phyloP scores from a whole-genome alignment of 805 yeast species.

The Grigorovia transvaalensis region DNA sequence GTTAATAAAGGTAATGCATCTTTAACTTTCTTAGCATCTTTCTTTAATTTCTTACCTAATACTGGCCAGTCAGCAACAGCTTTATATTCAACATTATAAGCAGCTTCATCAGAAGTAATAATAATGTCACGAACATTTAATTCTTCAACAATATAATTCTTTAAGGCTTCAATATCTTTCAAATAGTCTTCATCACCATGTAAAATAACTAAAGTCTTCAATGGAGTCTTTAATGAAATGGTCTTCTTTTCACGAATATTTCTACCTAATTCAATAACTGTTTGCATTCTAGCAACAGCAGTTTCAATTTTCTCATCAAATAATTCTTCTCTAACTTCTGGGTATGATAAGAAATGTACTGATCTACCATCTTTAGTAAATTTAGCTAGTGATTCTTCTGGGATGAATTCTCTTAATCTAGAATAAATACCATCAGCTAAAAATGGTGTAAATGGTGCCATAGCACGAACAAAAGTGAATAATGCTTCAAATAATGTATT shows the following conservation, averaged over 20 bases:
- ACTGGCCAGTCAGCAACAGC: constrained; percentile 99
- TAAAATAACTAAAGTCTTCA: constrained; percentile 75
- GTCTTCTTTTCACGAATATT: constrained; percentile 92
- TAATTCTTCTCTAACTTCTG: constrained; percentile 68
- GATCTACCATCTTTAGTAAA: constrained; percentile 59
- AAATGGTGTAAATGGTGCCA: constrained; percentile 99
- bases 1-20: constrained; percentile 79
- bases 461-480: constrained; percentile 80
- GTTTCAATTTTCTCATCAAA: constrained; percentile 75
- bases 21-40: constrained; percentile 88
- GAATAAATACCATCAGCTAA: constrained; percentile 83
- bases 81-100: constrained; percentile 82
- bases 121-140: constrained; percentile 82
- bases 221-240: constrained; percentile 90
- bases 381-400: constrained; percentile 43
- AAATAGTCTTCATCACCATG: constrained; percentile 70
- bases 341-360: constrained; percentile 90
- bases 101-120: constrained; percentile 81
- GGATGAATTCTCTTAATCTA: constrained; percentile 53
- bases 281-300: constrained; percentile 92
- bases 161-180: constrained; percentile 65
- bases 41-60: constrained; percentile 91
- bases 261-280: constrained; percentile 92
- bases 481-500: constrained; percentile 87
- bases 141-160: constrained; percentile 77